These are phyloP conservation scores for Mycotypha africana DNA, from an alignment of 371 early-diverging fungal genomes.

Conservation along the genomic window DNA sequence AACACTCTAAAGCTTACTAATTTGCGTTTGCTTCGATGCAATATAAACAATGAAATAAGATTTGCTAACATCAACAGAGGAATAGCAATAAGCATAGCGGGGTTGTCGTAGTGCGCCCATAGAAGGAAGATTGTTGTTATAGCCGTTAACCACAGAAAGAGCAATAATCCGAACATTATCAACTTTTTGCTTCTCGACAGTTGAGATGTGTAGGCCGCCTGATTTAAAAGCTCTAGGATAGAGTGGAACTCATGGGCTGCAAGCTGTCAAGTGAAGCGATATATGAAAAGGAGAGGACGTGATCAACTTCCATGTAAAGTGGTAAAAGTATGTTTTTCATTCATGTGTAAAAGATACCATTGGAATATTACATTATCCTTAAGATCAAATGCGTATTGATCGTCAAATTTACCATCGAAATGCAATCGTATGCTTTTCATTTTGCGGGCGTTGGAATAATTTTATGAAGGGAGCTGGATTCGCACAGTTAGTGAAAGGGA, in stretches of 20 bases:
- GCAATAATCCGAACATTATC: no score
- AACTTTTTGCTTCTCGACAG: slow-evolving; percentile 29
- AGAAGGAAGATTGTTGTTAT: no score
- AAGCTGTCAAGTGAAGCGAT: slow-evolving; percentile 11
- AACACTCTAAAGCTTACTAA: no score
- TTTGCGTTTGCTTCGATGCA: not conserved
- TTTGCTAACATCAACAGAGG: slow-evolving; percentile 18
- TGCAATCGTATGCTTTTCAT: slow-evolving; percentile 30
- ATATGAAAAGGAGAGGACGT: not conserved
- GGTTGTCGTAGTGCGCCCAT: no score
- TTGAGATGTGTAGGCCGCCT: slow-evolving; percentile 14
- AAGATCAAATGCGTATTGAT: slow-evolving; percentile 42
- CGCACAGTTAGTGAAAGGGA: not conserved
- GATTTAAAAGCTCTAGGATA: slow-evolving; percentile 28
- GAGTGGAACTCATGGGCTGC: slow-evolving; percentile 24
- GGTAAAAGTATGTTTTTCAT: slow-evolving; percentile 1
- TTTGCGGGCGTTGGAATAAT: no score
- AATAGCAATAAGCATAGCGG: not conserved
- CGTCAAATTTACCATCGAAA: slow-evolving; percentile 30
- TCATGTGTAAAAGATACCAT: no score
- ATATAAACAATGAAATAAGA: slow-evolving; percentile 16
- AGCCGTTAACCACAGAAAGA: no score
- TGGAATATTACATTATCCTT: slow-evolving; percentile 36
- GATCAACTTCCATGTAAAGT: not conserved
- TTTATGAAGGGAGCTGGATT: no score